Conservation (phyloP, 1,139 yeast genomes). For the Candida labiduridarum region DNA sequence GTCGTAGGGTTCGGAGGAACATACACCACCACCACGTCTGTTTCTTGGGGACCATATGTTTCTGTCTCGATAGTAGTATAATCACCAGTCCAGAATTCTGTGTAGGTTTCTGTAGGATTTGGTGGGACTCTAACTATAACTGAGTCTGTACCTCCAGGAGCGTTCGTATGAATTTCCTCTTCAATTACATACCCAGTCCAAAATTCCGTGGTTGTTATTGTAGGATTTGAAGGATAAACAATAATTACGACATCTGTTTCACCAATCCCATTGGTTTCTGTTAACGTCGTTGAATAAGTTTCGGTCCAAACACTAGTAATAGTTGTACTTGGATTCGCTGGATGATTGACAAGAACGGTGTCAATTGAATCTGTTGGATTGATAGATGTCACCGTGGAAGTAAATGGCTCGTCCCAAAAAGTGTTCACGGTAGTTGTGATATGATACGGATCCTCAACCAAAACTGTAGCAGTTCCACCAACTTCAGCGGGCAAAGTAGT, state of each 20-base stretch:
- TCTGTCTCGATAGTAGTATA: constrained; percentile 7
- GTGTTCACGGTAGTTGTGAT: constrained; percentile 4
- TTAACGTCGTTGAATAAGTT: constrained; percentile 12
- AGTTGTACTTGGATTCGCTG: constrained; percentile 14
- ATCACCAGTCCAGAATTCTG: background rate
- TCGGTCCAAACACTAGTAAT: constrained; percentile 16
- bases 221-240: constrained; percentile 17
- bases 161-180: constrained; percentile 9
- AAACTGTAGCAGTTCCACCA: constrained; percentile 6
- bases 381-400: background rate
- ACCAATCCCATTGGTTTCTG: constrained; percentile 12
- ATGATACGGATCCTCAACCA: constrained; percentile 18
- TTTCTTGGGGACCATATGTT: background rate
- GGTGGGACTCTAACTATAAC: constrained; percentile 20
- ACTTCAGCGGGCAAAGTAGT: constrained; percentile 14
- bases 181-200: constrained; percentile 17
- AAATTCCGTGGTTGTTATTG: constrained; percentile 8
- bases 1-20: constrained; percentile 19
- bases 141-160: constrained; percentile 13
- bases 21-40: constrained; percentile 4
- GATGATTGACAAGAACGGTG: constrained; percentile 18
- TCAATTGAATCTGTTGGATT: constrained; percentile 15
- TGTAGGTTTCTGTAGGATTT: constrained; percentile 8
- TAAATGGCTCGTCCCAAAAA: background rate
- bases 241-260: constrained; percentile 16